phyloP scores from a whole-genome alignment of 2,329 filamentous ascomycete genomes.

The Penicillium decumbens region DNA sequence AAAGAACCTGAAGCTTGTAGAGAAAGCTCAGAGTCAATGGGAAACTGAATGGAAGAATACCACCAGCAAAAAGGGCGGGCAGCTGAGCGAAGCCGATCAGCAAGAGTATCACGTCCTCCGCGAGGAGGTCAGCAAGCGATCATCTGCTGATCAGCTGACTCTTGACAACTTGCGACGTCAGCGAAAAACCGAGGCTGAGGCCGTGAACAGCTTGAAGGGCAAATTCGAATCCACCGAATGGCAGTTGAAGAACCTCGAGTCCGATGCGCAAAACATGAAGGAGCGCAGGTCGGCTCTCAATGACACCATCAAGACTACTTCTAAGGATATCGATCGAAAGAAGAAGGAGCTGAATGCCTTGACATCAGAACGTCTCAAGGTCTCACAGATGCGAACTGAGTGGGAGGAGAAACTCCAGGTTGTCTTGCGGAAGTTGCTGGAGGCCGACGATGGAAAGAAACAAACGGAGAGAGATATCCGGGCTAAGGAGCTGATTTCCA shows the following conservation, averaged over 20 bases:
- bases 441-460: constrained; percentile 77
- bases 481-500: constrained; percentile 76
- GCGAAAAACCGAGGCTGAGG: constrained; percentile 85
- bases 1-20: constrained; percentile 76
- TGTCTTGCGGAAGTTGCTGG: constrained; percentile 71
- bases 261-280: constrained; percentile 64
- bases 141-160: constrained; percentile 73
- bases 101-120: constrained; percentile 84
- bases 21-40: constrained; percentile 84
- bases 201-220: constrained; percentile 80
- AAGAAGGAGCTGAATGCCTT: constrained; percentile 86
- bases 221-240: constrained; percentile 77
- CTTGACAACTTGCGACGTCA: constrained; percentile 84
- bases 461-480: constrained; percentile 77
- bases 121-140: constrained; percentile 76
- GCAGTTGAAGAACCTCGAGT: constrained; percentile 67
- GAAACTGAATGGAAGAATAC: constrained; percentile 81
- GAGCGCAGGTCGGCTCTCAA: constrained; percentile 64
- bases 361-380: constrained; percentile 75
- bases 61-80: constrained; percentile 78
- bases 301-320: constrained; percentile 60
- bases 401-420: constrained; percentile 87
- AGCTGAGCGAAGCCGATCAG: constrained; percentile 78
- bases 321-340: constrained; percentile 74
- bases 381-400: constrained; percentile 77